Percentiles rank a stretch among this genome's conserved stretches.
These are phyloP conservation scores for Aspergillus conjunctus DNA, from an alignment of 495 filamentous ascomycete genomes.

Conservation along the genomic window DNA sequence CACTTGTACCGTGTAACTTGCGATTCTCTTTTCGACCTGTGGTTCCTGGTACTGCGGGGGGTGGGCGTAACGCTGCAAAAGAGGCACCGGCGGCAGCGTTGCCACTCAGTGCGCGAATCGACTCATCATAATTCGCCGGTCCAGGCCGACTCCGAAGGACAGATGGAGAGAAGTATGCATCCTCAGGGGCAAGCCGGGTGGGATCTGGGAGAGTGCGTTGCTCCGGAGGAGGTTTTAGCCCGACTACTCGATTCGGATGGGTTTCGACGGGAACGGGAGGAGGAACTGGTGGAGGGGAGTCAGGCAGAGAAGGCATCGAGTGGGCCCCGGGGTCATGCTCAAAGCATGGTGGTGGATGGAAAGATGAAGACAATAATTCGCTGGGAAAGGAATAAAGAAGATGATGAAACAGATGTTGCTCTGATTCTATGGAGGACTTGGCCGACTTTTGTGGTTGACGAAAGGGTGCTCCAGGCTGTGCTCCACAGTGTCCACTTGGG, in stretches of 20 bases:
- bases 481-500: slow-evolving; percentile 1
- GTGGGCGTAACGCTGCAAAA: slow-evolving; percentile 42
- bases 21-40: slow-evolving; percentile 40
- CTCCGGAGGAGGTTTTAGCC: slow-evolving; percentile 42
- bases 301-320: slow-evolving; percentile 47
- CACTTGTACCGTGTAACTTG: slow-evolving; percentile 54
- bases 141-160: slow-evolving; percentile 56
- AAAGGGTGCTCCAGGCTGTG: neutral
- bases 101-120: slow-evolving; percentile 35
- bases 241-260: slow-evolving; percentile 44
- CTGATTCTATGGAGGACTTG: neutral
- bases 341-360: slow-evolving; percentile 32
- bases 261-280: slow-evolving; percentile 50
- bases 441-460: neutral
- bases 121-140: slow-evolving; percentile 45
- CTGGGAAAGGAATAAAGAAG: neutral
- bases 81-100: slow-evolving; percentile 34
- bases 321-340: slow-evolving; percentile 32
- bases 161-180: slow-evolving; percentile 69
- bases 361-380: slow-evolving; percentile 1
- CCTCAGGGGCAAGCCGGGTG: slow-evolving; percentile 75
- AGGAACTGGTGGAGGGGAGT: slow-evolving; percentile 38
- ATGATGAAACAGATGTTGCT: neutral
- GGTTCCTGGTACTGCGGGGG: slow-evolving; percentile 36
- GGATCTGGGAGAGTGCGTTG: slow-evolving; percentile 55